Evolutionary conservation across 495 filamentous ascomycete species (phyloP).

Genomic region (Oidiodendron maius): DNA sequence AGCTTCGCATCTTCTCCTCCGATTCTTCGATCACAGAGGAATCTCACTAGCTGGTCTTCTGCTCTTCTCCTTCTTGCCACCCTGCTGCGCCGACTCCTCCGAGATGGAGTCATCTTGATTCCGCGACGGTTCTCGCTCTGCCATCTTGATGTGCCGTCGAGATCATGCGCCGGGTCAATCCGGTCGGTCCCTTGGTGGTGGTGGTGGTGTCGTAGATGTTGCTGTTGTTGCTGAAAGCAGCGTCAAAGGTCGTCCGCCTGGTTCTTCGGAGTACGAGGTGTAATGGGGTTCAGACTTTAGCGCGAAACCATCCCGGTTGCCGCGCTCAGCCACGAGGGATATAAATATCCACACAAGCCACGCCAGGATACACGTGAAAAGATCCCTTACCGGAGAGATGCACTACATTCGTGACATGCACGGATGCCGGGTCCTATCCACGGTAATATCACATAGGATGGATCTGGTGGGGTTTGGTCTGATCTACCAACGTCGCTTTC

Average conservation of each 20-base stretch:
- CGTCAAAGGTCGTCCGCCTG: no score
- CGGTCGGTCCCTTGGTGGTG: slow-evolving; percentile 1
- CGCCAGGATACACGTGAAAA: no score
- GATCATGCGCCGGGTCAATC: slow-evolving; percentile 18
- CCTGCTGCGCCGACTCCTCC: slow-evolving; percentile 27
- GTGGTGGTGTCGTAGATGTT: slow-evolving; percentile 5
- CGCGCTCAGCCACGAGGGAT: slow-evolving; percentile 10
- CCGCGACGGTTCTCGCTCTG: slow-evolving; percentile 11
- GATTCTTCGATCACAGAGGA: slow-evolving; percentile 2
- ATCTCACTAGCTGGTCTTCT: slow-evolving; percentile 75
- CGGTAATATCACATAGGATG: no score
- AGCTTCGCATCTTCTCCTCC: slow-evolving; percentile 3
- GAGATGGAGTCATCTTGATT: slow-evolving; percentile 32
- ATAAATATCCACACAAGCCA: slow-evolving; percentile 1
- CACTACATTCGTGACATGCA: no score
- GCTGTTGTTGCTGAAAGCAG: not conserved
- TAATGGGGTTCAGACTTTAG: no score
- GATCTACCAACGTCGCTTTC: no score
- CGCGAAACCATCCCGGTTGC: slow-evolving; percentile 10
- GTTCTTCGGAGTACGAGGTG: not conserved
- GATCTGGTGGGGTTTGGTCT: no score
- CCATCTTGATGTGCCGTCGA: slow-evolving; percentile 15
- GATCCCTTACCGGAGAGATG: no score
- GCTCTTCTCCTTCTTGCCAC: slow-evolving; percentile 71
- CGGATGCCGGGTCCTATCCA: no score